phyloP scores from a whole-genome alignment of 306 rosid genomes.

The Oxytropis ochrocephala region DNA sequence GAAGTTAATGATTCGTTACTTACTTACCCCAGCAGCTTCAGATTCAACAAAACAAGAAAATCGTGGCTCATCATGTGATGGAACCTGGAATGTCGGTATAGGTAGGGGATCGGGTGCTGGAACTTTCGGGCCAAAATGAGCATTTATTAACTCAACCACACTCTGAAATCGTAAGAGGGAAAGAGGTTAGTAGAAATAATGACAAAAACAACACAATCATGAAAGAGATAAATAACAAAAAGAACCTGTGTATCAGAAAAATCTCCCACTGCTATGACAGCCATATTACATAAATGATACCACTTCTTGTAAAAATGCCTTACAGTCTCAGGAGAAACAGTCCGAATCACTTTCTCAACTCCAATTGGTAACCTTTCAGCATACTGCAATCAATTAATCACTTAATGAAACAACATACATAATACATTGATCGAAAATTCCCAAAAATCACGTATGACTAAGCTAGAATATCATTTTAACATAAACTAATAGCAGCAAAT shows the following conservation, averaged over 20 bases:
- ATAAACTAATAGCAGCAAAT: background rate
- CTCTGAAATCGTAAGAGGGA: conserved; percentile 35
- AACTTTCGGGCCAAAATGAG: conserved; percentile 67
- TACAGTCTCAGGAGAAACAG: conserved; percentile 76
- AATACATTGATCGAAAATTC: background rate
- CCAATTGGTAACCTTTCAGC: conserved; percentile 94
- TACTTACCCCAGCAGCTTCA: conserved; percentile 96
- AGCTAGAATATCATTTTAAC: conserved; percentile 8
- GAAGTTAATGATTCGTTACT: conserved; percentile 17
- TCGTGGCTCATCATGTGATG: conserved; percentile 78
- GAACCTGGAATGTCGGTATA: conserved; percentile 60
- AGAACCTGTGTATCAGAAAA: conserved; percentile 82
- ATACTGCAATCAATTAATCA: conserved; percentile 54
- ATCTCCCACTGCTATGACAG: conserved; percentile 95
- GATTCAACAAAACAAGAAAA: conserved; percentile 93
- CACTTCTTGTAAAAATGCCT: conserved; percentile 76
- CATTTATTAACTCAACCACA: conserved; percentile 80
- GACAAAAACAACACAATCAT: conserved; percentile 7
- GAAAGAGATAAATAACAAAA: conserved; percentile 14
- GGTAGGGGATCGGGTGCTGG: conserved; percentile 60
- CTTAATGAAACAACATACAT: conserved; percentile 16
- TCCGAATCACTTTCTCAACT: conserved; percentile 77
- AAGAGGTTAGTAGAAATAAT: conserved; percentile 24
- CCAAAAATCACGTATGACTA: background rate
- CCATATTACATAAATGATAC: conserved; percentile 92